Conservation (phyloP, 2,329 filamentous ascomycete genomes). For the Hymenoscyphus repandus region DNA sequence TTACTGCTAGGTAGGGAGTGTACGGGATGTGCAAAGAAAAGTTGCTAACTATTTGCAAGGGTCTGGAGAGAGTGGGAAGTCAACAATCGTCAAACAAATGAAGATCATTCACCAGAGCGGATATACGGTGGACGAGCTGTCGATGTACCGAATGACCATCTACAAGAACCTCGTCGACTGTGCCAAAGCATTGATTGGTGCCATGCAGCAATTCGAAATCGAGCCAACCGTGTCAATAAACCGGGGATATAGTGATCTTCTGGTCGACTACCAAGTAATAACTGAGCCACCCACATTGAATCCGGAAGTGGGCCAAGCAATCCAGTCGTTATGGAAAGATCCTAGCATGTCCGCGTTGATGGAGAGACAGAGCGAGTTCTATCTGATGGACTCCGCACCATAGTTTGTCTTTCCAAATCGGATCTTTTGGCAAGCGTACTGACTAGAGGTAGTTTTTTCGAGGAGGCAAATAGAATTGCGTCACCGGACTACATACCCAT, state of each 20-base stretch:
- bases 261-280: constrained; percentile 84
- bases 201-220: constrained; percentile 88
- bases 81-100: constrained; percentile 99
- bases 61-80: constrained; percentile 97
- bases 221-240: constrained; percentile 69
- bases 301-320: constrained; percentile 71
- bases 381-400: constrained; percentile 97
- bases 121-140: constrained; percentile 89
- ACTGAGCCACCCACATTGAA: constrained; percentile 87
- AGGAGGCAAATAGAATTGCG: constrained; percentile 82
- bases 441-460: constrained; percentile 71
- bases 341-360: constrained; percentile 75
- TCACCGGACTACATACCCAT: constrained; percentile 81
- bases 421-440: constrained; percentile 8
- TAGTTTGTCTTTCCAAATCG: constrained; percentile 57
- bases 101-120: constrained; percentile 99
- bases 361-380: constrained; percentile 96
- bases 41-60: constrained; percentile 48
- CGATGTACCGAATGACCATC: constrained; percentile 90
- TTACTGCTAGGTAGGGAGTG: constrained; percentile 72
- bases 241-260: constrained; percentile 68
- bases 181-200: constrained; percentile 84
- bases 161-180: constrained; percentile 99
- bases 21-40: not conserved
- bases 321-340: constrained; percentile 86